Evolutionary conservation across 2,329 filamentous ascomycete genomes (phyloP), one percentile per base, ranked within the genome.

Genomic region (Fusarium lateritium): DNA sequence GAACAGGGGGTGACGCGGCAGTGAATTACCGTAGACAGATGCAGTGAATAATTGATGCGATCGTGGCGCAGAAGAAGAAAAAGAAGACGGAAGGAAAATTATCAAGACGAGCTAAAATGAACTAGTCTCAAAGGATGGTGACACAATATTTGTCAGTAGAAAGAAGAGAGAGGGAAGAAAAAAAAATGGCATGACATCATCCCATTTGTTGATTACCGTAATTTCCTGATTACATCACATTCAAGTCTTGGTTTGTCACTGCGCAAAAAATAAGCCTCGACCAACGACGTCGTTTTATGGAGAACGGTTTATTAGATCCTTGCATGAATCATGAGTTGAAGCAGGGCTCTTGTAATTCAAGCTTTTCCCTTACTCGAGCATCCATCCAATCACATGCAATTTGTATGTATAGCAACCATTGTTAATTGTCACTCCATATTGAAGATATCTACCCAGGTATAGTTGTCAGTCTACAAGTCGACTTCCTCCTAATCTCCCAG

Each of bases 191-290:
- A 65, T 65, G 62, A 66, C 62, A 66, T 65, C 62, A 65, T 50
- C 17, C 19, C 24, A 17, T 21, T 31, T 45, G 13, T 21, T 44
- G 13, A 51, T 56, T 54, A 56, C 45, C 34, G 34, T 36, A 36
- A 56, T 56, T 45, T 44, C 38, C 5, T 39, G 31, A 69, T 69
- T 69, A 67, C 66, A 67, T 69, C 66, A 69, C 45, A 43, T 5
- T 17, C 38, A 13, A 31, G 28, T n/a, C 31, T 50, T 21, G 50
- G 44, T 45, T 10, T 28, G 33, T 45, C 28, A 64, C 33, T 28
- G 52, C 60, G 44, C 24, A 24, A 34, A 45, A 50, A 64, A 33
- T 56, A 65, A 64, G 61, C 61, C 59, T 51, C 59, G 44, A 31
- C 61, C 59, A 38, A 58, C 51, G 39, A 64, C 61, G 60, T 65